These are phyloP conservation scores for Globisporangium takayamanum DNA, from an alignment of 352 stramenopile genomes.

Conservation along the genomic window DNA sequence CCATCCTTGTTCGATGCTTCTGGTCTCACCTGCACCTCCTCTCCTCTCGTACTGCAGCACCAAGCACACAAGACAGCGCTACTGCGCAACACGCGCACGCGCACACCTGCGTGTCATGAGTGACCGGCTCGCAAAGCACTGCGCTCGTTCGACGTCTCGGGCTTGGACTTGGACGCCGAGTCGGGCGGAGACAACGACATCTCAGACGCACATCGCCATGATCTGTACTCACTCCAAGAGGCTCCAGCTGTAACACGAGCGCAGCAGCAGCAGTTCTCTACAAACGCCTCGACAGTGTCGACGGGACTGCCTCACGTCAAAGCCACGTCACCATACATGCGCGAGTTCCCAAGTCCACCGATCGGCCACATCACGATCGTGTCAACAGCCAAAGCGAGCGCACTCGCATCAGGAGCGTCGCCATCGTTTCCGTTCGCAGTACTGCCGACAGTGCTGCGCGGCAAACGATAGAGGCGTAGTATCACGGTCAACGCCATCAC, in stretches of 20 bases:
- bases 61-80: constrained; percentile 16
- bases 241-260: background rate
- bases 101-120: constrained; percentile 28
- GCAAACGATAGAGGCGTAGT: constrained; percentile 27
- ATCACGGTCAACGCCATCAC: background rate
- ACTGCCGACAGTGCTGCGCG: constrained; percentile 23
- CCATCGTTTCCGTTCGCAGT: constrained; percentile 17
- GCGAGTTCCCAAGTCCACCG: constrained; percentile 40
- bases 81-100: constrained; percentile 22
- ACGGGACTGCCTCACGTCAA: constrained; percentile 21
- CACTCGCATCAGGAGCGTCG: background rate
- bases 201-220: constrained; percentile 1
- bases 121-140: constrained; percentile 20
- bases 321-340: constrained; percentile 19
- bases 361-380: constrained; percentile 30
- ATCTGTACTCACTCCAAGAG: constrained; percentile 26
- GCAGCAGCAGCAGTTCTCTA: no score
- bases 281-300: background rate
- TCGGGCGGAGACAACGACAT: background rate
- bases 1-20: no score
- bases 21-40: background rate
- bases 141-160: constrained; percentile 2
- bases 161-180: constrained; percentile 1
- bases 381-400: constrained; percentile 2
- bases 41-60: background rate